Evolutionary conservation across 116 monocot species (phyloP).

Genomic region (Zostera marina): DNA sequence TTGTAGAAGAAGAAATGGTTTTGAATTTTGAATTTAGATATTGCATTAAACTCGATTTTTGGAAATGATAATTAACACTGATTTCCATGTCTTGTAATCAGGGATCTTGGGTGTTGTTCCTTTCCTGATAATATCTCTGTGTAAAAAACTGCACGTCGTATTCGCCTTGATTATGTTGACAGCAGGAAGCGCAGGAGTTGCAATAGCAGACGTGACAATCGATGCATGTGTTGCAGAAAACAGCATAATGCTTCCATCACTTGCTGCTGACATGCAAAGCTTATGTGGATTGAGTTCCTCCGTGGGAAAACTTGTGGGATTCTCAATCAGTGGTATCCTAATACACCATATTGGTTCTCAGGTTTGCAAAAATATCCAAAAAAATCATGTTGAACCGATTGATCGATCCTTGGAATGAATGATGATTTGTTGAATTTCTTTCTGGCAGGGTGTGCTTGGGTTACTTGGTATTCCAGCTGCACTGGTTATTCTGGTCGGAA

Average conservation of each 20-base stretch:
- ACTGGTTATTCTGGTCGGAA: constrained; percentile 39
- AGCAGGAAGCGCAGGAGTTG: constrained; percentile 43
- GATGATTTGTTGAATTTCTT: neutral
- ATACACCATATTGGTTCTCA: constrained; percentile 52
- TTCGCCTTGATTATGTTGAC: constrained; percentile 50
- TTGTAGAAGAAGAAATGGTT: neutral
- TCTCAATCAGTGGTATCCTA: constrained; percentile 56
- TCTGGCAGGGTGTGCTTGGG: constrained; percentile 47
- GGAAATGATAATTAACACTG: neutral
- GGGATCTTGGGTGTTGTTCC: constrained; percentile 54
- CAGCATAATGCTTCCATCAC: constrained; percentile 45
- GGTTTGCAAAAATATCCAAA: constrained; percentile 17
- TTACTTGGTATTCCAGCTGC: constrained; percentile 36
- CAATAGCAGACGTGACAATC: constrained; percentile 79
- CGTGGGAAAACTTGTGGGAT: constrained; percentile 69
- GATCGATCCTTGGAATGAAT: too few relatives aligned
- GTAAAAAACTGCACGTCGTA: constrained; percentile 18
- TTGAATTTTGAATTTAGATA: neutral
- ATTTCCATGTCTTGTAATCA: constrained; percentile 7
- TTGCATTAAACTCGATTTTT: neutral
- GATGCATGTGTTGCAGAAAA: constrained; percentile 77
- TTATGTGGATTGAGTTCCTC: constrained; percentile 60
- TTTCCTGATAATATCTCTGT: constrained; percentile 39
- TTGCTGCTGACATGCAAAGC: constrained; percentile 87
- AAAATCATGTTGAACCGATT: neutral